Conservation (phyloP, 2,329 filamentous ascomycete genomes). For the Arthrocladium fulminans region DNA sequence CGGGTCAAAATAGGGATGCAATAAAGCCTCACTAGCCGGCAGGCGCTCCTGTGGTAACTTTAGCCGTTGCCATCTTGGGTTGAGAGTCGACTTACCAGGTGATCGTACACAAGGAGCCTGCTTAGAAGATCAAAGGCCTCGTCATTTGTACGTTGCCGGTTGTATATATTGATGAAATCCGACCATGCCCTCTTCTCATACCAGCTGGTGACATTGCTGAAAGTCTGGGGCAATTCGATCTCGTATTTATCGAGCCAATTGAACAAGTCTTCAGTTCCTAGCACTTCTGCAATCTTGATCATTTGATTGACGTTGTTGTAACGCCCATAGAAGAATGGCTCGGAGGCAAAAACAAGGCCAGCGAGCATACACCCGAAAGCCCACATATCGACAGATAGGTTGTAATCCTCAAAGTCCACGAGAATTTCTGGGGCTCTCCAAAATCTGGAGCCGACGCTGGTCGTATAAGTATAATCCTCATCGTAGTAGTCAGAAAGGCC, state of each 20-base stretch:
- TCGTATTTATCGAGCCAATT: not conserved
- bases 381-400: conserved; percentile 99
- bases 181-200: not conserved
- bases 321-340: conserved; percentile 59
- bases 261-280: not conserved
- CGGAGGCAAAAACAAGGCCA: conserved; percentile 93
- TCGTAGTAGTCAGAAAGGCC: not conserved
- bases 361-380: conserved; percentile 91
- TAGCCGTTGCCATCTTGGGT: not conserved
- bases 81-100: not conserved
- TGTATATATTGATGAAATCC: not conserved
- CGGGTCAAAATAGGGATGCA: not conserved
- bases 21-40: not conserved
- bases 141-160: not conserved
- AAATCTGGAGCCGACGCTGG: not conserved
- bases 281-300: not conserved
- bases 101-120: not conserved
- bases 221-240: not conserved
- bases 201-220: not conserved
- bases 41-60: not conserved
- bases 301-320: not conserved
- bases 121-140: not conserved
- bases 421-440: conserved; percentile 76
- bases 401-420: conserved; percentile 85
- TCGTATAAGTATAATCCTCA: not conserved